Percentiles rank a stretch among this genome's conserved stretches.
phyloP scores from a whole-genome alignment of 306 rosid genomes.

The Vigna nakashimae region DNA sequence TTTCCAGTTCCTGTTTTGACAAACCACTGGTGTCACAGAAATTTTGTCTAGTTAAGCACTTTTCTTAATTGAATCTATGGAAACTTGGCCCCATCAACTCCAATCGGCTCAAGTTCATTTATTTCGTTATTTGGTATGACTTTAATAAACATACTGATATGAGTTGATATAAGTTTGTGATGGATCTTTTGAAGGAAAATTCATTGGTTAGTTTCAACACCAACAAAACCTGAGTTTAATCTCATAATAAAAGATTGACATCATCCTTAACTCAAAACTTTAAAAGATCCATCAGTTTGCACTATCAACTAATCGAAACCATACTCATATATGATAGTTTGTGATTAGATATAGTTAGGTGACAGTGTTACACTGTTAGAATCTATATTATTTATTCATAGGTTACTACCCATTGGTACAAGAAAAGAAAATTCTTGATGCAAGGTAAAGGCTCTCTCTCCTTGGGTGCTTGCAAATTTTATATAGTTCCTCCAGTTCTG shows the following conservation, averaged over 20 bases:
- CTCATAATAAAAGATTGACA: too few relatives aligned
- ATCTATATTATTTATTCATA: background rate
- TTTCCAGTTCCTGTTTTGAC: slow-evolving; percentile 74
- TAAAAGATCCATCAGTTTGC: background rate
- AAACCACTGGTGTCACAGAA: slow-evolving; percentile 49
- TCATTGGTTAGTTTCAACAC: too few relatives aligned
- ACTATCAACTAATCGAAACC: background rate
- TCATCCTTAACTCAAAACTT: too few relatives aligned
- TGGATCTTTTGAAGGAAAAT: too few relatives aligned
- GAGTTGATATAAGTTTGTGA: too few relatives aligned
- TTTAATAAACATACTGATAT: too few relatives aligned
- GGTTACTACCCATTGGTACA: background rate
- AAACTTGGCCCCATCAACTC: slow-evolving; percentile 48
- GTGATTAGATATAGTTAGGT: background rate
- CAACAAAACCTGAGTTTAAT: too few relatives aligned
- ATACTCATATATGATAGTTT: background rate
- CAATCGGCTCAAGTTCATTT: slow-evolving; percentile 2
- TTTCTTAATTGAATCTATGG: slow-evolving; percentile 39
- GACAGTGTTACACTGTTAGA: background rate
- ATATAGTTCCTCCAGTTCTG: slow-evolving; percentile 42
- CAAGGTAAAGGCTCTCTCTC: slow-evolving; percentile 38
- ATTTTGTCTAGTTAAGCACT: slow-evolving; percentile 43
- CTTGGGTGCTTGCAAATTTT: slow-evolving; percentile 39
- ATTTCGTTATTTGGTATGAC: slow-evolving; percentile 1
- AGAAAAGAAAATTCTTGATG: slow-evolving; percentile 28